These are phyloP conservation scores for Trichoderma aggressivum DNA, from an alignment of 2,329 filamentous ascomycete species.

Conservation along the genomic window DNA sequence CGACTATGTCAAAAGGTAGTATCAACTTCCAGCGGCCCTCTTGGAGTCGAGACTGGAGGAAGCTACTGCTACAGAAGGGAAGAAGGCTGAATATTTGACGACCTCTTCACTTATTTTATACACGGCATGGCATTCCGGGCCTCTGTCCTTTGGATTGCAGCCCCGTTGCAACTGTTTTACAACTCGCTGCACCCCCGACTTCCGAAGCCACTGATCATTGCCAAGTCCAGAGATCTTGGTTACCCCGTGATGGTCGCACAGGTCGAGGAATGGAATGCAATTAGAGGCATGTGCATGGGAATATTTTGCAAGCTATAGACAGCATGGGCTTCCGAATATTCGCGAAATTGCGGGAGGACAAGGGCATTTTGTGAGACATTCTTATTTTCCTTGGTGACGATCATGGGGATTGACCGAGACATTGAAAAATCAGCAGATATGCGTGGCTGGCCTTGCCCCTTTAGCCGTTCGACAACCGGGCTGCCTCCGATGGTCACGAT, in stretches of 20 bases:
- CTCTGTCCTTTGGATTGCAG: neutral
- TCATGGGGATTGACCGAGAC: neutral
- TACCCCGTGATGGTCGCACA: neutral
- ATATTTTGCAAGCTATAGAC: neutral
- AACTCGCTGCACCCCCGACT: neutral
- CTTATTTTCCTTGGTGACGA: neutral
- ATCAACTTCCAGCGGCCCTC: neutral
- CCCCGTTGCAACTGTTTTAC: neutral
- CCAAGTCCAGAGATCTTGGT: neutral
- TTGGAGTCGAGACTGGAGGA: neutral
- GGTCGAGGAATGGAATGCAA: neutral
- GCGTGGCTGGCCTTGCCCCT: neutral
- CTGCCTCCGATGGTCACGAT: neutral
- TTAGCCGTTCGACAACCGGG: neutral
- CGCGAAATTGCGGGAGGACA: neutral
- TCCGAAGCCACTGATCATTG: neutral
- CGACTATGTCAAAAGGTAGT: neutral
- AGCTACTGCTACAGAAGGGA: neutral
- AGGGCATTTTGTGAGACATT: neutral
- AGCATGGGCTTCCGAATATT: neutral
- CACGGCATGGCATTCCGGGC: neutral
- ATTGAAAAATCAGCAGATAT: neutral
- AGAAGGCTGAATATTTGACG: neutral
- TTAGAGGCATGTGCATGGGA: neutral
- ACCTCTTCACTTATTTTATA: neutral